A percentile compares a stretch with the other conserved stretches of the same genome.
phyloP scores from a whole-genome alignment of 208 protist genomes.

The Trypanosoma vivax region DNA sequence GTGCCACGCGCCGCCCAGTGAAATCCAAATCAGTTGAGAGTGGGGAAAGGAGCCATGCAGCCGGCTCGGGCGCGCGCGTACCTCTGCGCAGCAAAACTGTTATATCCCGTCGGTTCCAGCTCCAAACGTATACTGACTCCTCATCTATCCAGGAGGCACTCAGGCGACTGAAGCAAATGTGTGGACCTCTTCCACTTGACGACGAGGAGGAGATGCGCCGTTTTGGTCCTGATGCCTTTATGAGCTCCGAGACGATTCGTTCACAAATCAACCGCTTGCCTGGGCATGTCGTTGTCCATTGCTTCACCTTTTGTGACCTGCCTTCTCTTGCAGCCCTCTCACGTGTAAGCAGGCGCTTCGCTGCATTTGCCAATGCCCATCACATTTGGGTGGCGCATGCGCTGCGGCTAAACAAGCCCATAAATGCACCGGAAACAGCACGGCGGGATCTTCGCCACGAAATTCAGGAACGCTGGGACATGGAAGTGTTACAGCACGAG shows the following conservation, averaged over 20 bases:
- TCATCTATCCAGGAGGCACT: constrained; percentile 13
- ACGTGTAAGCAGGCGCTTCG: constrained; percentile 19
- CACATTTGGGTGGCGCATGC: constrained; percentile 24
- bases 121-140: constrained; percentile 22
- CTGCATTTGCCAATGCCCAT: constrained; percentile 11
- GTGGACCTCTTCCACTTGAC: constrained; percentile 18
- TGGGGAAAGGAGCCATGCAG: neutral
- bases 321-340: constrained; percentile 14
- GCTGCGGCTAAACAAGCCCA: neutral
- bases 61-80: constrained; percentile 9
- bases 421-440: neutral
- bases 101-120: constrained; percentile 6
- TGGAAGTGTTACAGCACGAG: constrained; percentile 20
- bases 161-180: constrained; percentile 17
- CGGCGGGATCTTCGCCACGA: constrained; percentile 9
- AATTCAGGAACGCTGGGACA: constrained; percentile 6
- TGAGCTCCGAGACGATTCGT: neutral
- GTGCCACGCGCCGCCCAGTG: too few species aligned
- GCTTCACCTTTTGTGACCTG: constrained; percentile 26
- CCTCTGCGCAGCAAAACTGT: constrained; percentile 14
- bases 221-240: neutral
- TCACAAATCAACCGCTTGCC: constrained; percentile 14
- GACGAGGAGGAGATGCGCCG: constrained; percentile 24
- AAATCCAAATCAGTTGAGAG: neutral
- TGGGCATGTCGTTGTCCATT: constrained; percentile 21